Evolutionary conservation across 2,329 filamentous ascomycete species (phyloP), one percentile per base, ranked within the genome.

Genomic region (Alternaria alternata): DNA sequence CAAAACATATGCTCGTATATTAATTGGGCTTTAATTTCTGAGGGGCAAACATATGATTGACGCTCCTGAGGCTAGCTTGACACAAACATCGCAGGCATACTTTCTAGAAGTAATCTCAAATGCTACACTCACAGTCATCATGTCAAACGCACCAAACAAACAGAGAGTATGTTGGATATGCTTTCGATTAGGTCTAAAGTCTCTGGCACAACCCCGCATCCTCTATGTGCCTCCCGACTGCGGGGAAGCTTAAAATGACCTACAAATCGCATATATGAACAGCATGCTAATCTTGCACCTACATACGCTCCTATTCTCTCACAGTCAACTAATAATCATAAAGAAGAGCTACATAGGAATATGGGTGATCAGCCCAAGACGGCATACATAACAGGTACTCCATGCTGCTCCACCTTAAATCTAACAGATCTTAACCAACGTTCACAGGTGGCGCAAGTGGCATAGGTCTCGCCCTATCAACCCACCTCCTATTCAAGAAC

Each of bases 401-500:
- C 26, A 11, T 8, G 7, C 24, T 26, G 20, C 7, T 20, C 11
- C 7, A 9, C 22, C 26, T 11, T 6, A 24, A 18, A 12, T 18
- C 18, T n/a, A 24, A 18, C 16, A 42, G 2, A 14, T 22, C 6
- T 18, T 51, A 24, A 38, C 34, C 34, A 54, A 16, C 14, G 5
- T 28, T 18, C 8, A 30, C 24, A 71, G 68, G 71, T 42, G 67
- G 70, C 22, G 68, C 67, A 49, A 72, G 72, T 51, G 78, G 78
- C 56, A 79, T 80, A 26, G 78, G 74, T 12, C 70, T 61, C 12
- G 75, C 76, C 8, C 66, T 79, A 5, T 63, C 70, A 16, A 51
- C 67, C 11, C 72, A 72, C 57, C 74, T 79, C 32, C 65, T 73
- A 12, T 54, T 52, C 3, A 64, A 68, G 60, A 68, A 69, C 66